Percentiles rank a stretch among this genome's conserved stretches.
These are phyloP conservation scores for Suillus plorans DNA, from an alignment of 768 basidiomycete species.

Conservation along the genomic window DNA sequence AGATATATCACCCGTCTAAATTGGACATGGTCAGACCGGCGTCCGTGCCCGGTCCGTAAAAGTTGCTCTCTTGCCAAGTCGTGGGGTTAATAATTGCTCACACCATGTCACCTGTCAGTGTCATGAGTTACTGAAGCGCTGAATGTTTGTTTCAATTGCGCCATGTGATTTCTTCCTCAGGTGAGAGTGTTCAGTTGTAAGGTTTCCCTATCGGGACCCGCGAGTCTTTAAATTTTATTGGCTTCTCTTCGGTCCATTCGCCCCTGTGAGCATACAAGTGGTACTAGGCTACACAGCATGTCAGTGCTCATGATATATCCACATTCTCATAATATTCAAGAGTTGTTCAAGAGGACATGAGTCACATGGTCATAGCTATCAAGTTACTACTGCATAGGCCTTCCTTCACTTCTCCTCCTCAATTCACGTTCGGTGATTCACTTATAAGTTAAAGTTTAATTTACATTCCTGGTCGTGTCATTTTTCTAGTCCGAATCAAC, in stretches of 20 bases:
- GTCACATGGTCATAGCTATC: too few species aligned
- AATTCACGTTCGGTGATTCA: neutral
- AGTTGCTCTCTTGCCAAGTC: neutral
- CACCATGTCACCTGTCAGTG: neutral
- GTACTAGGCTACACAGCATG: too few species aligned
- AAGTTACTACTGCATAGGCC: too few species aligned
- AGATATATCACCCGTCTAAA: slow-evolving; percentile 15
- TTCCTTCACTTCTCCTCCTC: too few species aligned
- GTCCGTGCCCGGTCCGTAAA: too few species aligned
- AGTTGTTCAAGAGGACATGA: too few species aligned
- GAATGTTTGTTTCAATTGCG: neutral
- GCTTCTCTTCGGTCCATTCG: too few species aligned
- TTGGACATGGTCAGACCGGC: neutral
- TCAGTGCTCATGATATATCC: too few species aligned
- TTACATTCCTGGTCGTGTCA: neutral
- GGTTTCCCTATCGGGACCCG: neutral
- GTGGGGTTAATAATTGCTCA: neutral
- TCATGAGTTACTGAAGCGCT: neutral
- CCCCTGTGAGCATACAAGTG: too few species aligned
- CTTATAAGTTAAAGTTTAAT: neutral
- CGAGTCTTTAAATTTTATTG: neutral
- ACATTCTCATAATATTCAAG: too few species aligned
- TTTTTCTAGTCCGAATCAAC: neutral
- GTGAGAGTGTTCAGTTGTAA: neutral
- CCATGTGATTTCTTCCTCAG: neutral